phyloP scores from a whole-genome alignment of 495 filamentous ascomycete genomes.

The Penicillium roqueforti region DNA sequence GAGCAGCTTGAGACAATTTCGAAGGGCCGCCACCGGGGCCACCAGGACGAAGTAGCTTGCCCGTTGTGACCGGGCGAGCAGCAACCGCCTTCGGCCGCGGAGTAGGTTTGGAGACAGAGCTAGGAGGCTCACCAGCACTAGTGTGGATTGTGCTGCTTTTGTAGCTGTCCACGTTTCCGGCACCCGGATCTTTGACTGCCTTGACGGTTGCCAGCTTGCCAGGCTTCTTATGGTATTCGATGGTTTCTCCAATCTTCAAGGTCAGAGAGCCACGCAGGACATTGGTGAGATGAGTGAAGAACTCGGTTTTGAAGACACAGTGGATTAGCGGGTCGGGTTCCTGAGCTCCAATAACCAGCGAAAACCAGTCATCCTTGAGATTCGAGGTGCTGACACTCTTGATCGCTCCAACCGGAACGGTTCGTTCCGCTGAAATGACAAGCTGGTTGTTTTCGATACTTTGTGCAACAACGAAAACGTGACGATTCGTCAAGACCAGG shows the following conservation, averaged over 20 bases:
- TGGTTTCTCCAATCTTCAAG: slow-evolving; percentile 72
- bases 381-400: slow-evolving; percentile 77
- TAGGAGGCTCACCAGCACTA: slow-evolving; percentile 74
- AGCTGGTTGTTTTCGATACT: slow-evolving; percentile 76
- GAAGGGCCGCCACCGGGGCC: slow-evolving; percentile 79
- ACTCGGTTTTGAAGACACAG: slow-evolving; percentile 95
- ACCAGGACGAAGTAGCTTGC: slow-evolving; percentile 85
- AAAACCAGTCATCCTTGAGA: slow-evolving; percentile 93
- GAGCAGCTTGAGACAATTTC: slow-evolving; percentile 55
- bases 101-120: slow-evolving; percentile 76
- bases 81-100: slow-evolving; percentile 80
- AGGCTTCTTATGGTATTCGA: slow-evolving; percentile 98
- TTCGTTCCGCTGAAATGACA: slow-evolving; percentile 73
- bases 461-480: slow-evolving; percentile 84
- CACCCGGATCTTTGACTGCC: slow-evolving; percentile 76
- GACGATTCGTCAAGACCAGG: slow-evolving; percentile 78
- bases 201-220: slow-evolving; percentile 86
- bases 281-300: slow-evolving; percentile 83
- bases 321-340: slow-evolving; percentile 88
- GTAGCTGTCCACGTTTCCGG: slow-evolving; percentile 73
- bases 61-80: slow-evolving; percentile 80
- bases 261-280: slow-evolving; percentile 73
- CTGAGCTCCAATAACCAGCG: slow-evolving; percentile 81
- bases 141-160: slow-evolving; percentile 92
- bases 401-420: slow-evolving; percentile 78